phyloP scores from a whole-genome alignment of 192 early-diverging fungal genomes.

The Podila clonocystis region DNA sequence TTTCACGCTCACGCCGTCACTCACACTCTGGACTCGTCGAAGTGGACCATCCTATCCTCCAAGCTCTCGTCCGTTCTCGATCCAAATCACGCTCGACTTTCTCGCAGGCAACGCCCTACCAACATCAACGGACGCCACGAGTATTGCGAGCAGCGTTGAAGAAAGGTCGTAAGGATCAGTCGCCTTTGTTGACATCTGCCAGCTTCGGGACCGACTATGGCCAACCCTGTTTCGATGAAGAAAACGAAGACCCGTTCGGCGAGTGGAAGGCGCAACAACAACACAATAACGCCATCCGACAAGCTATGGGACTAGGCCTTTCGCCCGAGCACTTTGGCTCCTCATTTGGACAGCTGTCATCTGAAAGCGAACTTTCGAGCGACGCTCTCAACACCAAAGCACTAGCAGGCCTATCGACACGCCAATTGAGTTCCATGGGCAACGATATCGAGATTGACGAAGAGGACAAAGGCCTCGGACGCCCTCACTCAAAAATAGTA shows the following conservation, averaged over 20 bases:
- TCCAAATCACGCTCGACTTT: slow-evolving; percentile 16
- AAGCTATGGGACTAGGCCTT: background rate
- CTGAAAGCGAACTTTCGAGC: background rate
- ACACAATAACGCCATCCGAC: background rate
- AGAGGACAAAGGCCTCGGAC: background rate
- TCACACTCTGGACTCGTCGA: slow-evolving; percentile 28
- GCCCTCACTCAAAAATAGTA: background rate
- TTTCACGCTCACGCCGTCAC: slow-evolving; percentile 19
- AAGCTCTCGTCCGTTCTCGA: slow-evolving; percentile 2
- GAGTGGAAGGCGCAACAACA: background rate
- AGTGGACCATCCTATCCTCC: background rate
- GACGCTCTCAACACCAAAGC: background rate
- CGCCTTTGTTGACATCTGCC: slow-evolving; percentile 36
- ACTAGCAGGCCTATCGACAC: background rate
- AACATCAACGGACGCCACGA: slow-evolving; percentile 23
- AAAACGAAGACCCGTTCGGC: slow-evolving; percentile 1
- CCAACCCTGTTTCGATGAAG: background rate
- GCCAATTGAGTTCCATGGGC: background rate
- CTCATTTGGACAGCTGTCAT: background rate
- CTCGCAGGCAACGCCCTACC: slow-evolving; percentile 11
- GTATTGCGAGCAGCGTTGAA: slow-evolving; percentile 22
- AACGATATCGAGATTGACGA: background rate
- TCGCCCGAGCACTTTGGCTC: background rate
- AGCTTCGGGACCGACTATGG: slow-evolving; percentile 33
- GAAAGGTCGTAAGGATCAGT: slow-evolving; percentile 39